phyloP scores from a whole-genome alignment of 148 eudicot genomes.

The Heliamphora exappendiculata region DNA sequence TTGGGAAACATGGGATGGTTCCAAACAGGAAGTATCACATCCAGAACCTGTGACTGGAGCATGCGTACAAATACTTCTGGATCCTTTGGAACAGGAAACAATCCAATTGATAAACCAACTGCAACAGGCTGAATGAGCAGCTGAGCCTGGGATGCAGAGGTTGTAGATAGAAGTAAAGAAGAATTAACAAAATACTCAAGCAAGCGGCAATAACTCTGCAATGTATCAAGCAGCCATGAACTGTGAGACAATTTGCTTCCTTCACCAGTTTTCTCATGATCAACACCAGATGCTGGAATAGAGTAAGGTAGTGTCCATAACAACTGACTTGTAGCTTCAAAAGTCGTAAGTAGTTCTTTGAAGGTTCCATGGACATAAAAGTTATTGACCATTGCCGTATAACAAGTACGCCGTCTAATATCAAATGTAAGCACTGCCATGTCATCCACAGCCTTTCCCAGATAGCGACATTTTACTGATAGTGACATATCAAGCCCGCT shows the following conservation, averaged over 20 bases:
- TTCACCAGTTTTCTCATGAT: slow-evolving; percentile 36
- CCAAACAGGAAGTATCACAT: slow-evolving; percentile 94
- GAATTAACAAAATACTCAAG: slow-evolving; percentile 90
- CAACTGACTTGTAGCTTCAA: slow-evolving; percentile 95
- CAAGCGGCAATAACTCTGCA: slow-evolving; percentile 74
- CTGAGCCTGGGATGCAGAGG: slow-evolving; percentile 77
- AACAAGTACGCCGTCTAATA: slow-evolving; percentile 67
- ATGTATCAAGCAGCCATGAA: slow-evolving; percentile 79
- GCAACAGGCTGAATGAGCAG: slow-evolving; percentile 94
- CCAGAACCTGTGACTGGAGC: slow-evolving; percentile 91
- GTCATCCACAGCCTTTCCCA: slow-evolving; percentile 92
- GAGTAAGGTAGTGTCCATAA: slow-evolving; percentile 69
- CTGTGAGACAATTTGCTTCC: slow-evolving; percentile 52
- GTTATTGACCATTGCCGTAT: slow-evolving; percentile 73
- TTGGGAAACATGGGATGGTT: slow-evolving; percentile 81
- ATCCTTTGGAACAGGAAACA: slow-evolving; percentile 95
- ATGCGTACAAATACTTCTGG: slow-evolving; percentile 88
- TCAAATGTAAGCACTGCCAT: slow-evolving; percentile 80
- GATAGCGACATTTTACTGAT: slow-evolving; percentile 83
- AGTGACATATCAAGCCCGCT: slow-evolving; percentile 45
- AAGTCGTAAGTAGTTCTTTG: slow-evolving; percentile 86
- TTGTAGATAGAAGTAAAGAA: slow-evolving; percentile 62
- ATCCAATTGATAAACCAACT: slow-evolving; percentile 88
- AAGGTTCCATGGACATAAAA: slow-evolving; percentile 90
- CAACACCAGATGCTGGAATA: slow-evolving; percentile 35